Evolutionary conservation across 2,329 filamentous ascomycete species (phyloP), one percentile per base, ranked within the genome.

Genomic region (Talaromyces islandicus): DNA sequence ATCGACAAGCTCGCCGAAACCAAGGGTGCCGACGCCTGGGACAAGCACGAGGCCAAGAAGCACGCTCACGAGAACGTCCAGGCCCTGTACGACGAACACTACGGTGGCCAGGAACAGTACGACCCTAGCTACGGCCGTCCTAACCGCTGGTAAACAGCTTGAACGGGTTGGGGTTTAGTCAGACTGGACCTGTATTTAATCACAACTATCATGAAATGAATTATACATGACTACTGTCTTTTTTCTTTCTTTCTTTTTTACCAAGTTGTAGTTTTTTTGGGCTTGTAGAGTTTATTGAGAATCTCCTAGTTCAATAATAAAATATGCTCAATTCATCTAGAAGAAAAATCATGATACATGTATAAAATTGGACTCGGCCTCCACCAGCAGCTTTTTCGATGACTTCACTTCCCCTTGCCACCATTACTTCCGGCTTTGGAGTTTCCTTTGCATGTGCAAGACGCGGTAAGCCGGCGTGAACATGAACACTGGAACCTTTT

Each of bases 1-100:
- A 83, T 91, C 69, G 89, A 93, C 80, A 88, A 87, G 77, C 82
- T 92, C 32, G 81, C 84, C 67, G 90, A 89, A 80, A 86, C 83
- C 67, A 88, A 87, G 80, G 86, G 86, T n/a, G 73, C 85, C 64
- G 82, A 88, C 72, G 80, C 78, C 62, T 67, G 82, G 62, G 84
- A 88, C 75, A 74, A 76, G 63, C 79, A 86, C 72, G 77, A 80
- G 72, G 84, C 85, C 61, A 83, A 84, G 72, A 77, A 79, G 65
- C 81, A 86, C 60, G 85, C 85, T 58, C 80, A 81, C 74, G 66
- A 82, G 73, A 81, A 85, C 69, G 84, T 81, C 48, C 76, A 85
- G 73, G 66, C 81, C 46, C 76, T 88, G 70, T 89, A 89, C 70
- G 82, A 88, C 35, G 66, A 84, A 65, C 85, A 88, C 71, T 88